Conservation (phyloP, 2,329 filamentous ascomycete species). For the Penicillium sp. region DNA sequence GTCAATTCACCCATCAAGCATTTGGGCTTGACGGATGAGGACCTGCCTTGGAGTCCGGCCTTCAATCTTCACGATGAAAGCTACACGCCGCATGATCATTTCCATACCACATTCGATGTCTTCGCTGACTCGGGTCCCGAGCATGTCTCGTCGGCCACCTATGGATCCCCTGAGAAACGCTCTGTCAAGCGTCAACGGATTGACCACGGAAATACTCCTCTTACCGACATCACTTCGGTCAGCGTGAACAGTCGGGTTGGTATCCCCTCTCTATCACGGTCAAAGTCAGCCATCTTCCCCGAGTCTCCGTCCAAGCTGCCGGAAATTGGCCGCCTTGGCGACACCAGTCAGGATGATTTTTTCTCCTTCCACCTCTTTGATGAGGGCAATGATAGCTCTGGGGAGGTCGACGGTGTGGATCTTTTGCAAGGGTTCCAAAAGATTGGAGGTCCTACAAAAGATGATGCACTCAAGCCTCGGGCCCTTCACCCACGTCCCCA, state of each 20-base stretch:
- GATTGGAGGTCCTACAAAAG: slow-evolving; percentile 42
- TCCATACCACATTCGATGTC: slow-evolving; percentile 56
- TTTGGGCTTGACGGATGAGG: slow-evolving; percentile 42
- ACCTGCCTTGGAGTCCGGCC: slow-evolving; percentile 48
- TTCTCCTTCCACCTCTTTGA: slow-evolving; percentile 52
- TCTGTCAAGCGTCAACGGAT: slow-evolving; percentile 52
- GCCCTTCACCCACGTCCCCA: slow-evolving; percentile 31
- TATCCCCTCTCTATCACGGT: slow-evolving; percentile 34
- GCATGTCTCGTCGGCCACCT: slow-evolving; percentile 39
- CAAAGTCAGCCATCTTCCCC: slow-evolving; percentile 37
- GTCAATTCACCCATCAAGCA: slow-evolving; percentile 71
- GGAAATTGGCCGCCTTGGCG: slow-evolving; percentile 32
- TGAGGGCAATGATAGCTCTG: slow-evolving; percentile 44
- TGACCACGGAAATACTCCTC: slow-evolving; percentile 51
- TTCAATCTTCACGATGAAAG: slow-evolving; percentile 54
- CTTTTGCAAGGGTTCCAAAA: slow-evolving; percentile 51
- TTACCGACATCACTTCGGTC: slow-evolving; percentile 46
- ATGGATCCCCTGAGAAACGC: slow-evolving; percentile 58
- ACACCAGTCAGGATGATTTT: slow-evolving; percentile 45
- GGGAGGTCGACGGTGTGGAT: slow-evolving; percentile 48
- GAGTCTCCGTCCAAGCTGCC: slow-evolving; percentile 43
- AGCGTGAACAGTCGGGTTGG: slow-evolving; percentile 38
- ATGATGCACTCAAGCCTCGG: slow-evolving; percentile 33
- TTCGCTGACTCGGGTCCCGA: slow-evolving; percentile 49
- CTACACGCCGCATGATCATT: slow-evolving; percentile 39